Conservation (phyloP, 129 eudicot species). For the Dittrichia graveolens region DNA sequence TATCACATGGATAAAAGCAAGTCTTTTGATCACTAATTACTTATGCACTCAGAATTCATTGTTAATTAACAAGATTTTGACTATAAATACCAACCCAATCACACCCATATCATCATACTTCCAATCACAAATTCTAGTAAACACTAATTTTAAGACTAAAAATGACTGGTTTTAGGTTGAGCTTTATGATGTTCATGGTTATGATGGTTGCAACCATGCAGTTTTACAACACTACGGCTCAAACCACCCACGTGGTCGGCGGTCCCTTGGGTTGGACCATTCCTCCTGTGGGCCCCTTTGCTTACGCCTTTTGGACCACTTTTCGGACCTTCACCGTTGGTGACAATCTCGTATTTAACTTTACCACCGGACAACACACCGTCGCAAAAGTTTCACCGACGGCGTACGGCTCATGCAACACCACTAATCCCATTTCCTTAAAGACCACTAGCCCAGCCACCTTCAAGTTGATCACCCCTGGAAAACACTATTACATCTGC, state of each 20-base stretch:
- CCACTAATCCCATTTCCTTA: slow-evolving; percentile 26
- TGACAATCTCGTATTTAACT: slow-evolving; percentile 30
- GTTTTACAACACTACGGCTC: slow-evolving; percentile 34
- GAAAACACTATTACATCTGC: slow-evolving; percentile 47
- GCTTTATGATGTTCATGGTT: slow-evolving; percentile 20
- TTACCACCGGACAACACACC: background rate
- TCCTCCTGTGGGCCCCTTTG: slow-evolving; percentile 9
- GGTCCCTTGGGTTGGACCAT: slow-evolving; percentile 50
- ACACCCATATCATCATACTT: no score
- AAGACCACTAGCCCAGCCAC: slow-evolving; percentile 44
- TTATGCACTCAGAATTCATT: no score
- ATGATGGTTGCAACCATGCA: slow-evolving; percentile 33
- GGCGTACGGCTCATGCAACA: slow-evolving; percentile 26
- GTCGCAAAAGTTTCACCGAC: slow-evolving; percentile 32
- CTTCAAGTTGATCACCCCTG: slow-evolving; percentile 45
- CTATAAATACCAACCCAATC: no score
- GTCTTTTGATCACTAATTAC: no score
- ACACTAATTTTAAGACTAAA: background rate
- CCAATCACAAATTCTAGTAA: no score
- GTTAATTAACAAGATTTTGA: no score
- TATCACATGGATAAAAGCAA: no score
- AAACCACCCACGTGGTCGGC: slow-evolving; percentile 54
- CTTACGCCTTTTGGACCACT: slow-evolving; percentile 26
- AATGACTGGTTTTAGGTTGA: slow-evolving; percentile 19
- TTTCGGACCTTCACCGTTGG: slow-evolving; percentile 31